Evolutionary conservation across 495 filamentous ascomycete genomes (phyloP), one percentile per base, ranked within the genome.

Genomic region (Hypoxylon intermedium): DNA sequence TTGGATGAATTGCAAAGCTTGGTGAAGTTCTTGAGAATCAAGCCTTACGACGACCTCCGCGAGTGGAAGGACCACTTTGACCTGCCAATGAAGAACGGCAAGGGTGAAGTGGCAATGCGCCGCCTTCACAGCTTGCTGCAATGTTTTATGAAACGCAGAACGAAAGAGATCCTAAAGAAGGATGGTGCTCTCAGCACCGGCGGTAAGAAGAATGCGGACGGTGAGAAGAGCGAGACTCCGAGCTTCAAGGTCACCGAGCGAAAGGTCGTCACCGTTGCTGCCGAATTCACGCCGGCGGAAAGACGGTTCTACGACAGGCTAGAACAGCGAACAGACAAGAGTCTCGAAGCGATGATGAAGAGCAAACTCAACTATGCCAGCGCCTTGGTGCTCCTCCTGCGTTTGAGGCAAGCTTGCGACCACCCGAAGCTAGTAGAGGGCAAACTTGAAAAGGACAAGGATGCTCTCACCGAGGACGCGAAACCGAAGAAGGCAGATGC

Each of bases 1-100:
- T 82, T 98, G n/a, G 94, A 97, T 55, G 94, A 98, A 74, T 75
- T 98, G 38, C 93, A 98, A 59, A 94, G 90, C 64, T 72, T 98
- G 51, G 91, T 98, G 65, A 88, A 87, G 38, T 98, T 98, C 68
- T 78, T 98, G 6, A 83, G 91, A n/a, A 95, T 98, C 70, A 87
- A 88, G 58, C 95, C 94, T 1, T 98, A 90, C 69, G 84, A 91
- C 68, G 85, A 96, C 46, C 76, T 97, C 9, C 77, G 81, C 6
- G 80, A 86, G 41, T 98, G 93, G 92, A 91, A 91, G 64, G 87
- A 90, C 11, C 87, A 94, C 49, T 98, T 98, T 54, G 91, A 88
- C 24, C 73, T 77, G 13, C 94, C 93, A 7, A 84, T 98, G 81
- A 90, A 89, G 71, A 88, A 89, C 47, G 91, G 91, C 2, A 85